These are phyloP conservation scores for Solanum dulcamara DNA, from an alignment of 257 asterid species.

Conservation along the genomic window DNA sequence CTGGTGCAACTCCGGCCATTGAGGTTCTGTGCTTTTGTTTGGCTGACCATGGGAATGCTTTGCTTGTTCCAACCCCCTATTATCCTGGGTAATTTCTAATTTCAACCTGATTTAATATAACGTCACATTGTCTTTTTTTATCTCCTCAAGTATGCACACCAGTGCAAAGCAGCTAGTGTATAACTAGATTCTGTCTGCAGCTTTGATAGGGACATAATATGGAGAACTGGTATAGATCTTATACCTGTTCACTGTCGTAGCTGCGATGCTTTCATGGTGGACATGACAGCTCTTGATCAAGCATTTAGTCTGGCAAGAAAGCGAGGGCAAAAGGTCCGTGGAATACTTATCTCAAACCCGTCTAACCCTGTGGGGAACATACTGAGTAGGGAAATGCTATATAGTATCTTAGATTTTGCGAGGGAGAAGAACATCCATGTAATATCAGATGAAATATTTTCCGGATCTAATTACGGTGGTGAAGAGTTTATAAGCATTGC, in stretches of 20 bases:
- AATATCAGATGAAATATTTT: slow-evolving; percentile 84
- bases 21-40: slow-evolving; percentile 84
- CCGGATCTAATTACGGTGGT: slow-evolving; percentile 66
- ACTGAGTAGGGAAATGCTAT: slow-evolving; percentile 44
- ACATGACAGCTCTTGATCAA: slow-evolving; percentile 73
- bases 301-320: slow-evolving; percentile 85
- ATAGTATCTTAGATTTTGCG: slow-evolving; percentile 58
- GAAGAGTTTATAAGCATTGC: slow-evolving; percentile 90
- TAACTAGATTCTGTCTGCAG: slow-evolving; percentile 32
- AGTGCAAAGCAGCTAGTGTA: not conserved
- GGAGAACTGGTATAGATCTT: slow-evolving; percentile 87
- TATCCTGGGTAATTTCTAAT: slow-evolving; percentile 66
- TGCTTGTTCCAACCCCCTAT: slow-evolving; percentile 90
- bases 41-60: slow-evolving; percentile 91
- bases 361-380: slow-evolving; percentile 81
- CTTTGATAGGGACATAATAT: slow-evolving; percentile 78
- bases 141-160: not conserved
- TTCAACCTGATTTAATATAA: not conserved
- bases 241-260: slow-evolving; percentile 91
- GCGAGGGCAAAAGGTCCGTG: slow-evolving; percentile 88
- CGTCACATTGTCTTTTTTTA: not conserved
- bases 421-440: slow-evolving; percentile 85
- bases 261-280: slow-evolving; percentile 62
- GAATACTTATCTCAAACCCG: slow-evolving; percentile 82
- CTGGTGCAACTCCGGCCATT: slow-evolving; percentile 90